Conservation (phyloP, 768 basidiomycete species). For the Clitopilus hobsonii region DNA sequence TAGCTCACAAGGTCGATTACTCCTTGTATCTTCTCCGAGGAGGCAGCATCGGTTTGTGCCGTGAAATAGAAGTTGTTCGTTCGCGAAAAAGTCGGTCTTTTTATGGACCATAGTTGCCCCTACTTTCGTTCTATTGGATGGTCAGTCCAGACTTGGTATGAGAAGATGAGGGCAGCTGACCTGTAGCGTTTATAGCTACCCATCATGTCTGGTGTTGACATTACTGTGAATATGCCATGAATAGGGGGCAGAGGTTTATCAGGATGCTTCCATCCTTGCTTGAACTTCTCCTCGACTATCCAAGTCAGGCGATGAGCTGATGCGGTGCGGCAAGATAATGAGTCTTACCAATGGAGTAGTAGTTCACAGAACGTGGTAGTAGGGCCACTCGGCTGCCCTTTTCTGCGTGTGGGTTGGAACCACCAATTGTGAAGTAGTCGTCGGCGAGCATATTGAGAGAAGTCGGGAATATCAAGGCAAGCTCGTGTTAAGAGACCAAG, state of each 20-base stretch:
- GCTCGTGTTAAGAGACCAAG: not conserved
- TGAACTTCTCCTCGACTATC: constrained; percentile 14
- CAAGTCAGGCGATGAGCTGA: not conserved
- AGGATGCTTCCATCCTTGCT: constrained; percentile 17
- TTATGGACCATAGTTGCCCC: not conserved
- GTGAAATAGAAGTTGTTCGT: constrained; percentile 62
- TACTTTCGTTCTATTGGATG: not conserved
- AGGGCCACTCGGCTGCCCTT: constrained; percentile 37
- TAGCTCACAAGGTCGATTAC: constrained; percentile 43
- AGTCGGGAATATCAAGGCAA: not conserved
- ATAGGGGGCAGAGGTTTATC: constrained; percentile 13
- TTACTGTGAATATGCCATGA: constrained; percentile 14
- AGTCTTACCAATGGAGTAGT: constrained; percentile 37
- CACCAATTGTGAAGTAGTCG: constrained; percentile 20
- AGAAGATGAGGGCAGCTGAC: not conserved
- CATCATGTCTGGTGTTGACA: constrained; percentile 9
- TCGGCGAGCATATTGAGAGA: not conserved
- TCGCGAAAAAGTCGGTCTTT: constrained; percentile 19
- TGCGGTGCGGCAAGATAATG: not conserved
- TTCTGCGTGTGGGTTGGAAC: constrained; percentile 35
- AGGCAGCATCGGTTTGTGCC: constrained; percentile 59
- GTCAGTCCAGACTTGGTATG: not conserved
- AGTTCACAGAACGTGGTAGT: constrained; percentile 28
- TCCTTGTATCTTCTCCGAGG: constrained; percentile 46
- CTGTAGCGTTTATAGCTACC: constrained; percentile 12